A percentile compares a stretch with the other conserved stretches of the same genome.
Conservation (phyloP, 371 early-diverging fungal genomes). For the Capniomyces stellatus region DNA sequence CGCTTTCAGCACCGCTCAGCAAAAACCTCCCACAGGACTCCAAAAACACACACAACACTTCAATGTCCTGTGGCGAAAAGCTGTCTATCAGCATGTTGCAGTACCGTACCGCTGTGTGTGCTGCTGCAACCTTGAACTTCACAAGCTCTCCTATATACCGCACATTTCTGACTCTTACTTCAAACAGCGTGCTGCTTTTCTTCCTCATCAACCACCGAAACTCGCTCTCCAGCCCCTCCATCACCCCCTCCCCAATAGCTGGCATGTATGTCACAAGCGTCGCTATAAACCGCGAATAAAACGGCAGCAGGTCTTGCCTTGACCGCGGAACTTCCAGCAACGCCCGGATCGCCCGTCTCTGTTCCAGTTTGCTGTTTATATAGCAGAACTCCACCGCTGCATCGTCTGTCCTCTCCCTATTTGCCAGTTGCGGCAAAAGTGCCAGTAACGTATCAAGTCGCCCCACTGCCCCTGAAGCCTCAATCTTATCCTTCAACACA, state of each 20-base stretch:
- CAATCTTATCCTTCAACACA: conserved; percentile 5
- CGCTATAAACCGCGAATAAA: conserved; percentile 77
- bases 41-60: conserved; percentile 56
- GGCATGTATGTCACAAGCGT: conserved; percentile 68
- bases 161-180: conserved; percentile 37
- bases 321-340: conserved; percentile 61
- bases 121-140: conserved; percentile 74
- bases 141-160: conserved; percentile 76
- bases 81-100: conserved; percentile 69
- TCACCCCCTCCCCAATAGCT: conserved; percentile 53
- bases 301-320: conserved; percentile 73
- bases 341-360: conserved; percentile 53
- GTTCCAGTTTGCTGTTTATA: conserved; percentile 57
- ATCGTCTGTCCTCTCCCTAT: conserved; percentile 71
- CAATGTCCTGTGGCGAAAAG: conserved; percentile 64
- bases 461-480: neutral
- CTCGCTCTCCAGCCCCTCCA: conserved; percentile 54
- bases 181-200: conserved; percentile 15
- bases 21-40: conserved; percentile 85
- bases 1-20: conserved; percentile 43
- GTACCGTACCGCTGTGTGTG: conserved; percentile 60
- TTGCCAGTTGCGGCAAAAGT: conserved; percentile 56
- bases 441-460: conserved; percentile 29
- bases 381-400: conserved; percentile 86
- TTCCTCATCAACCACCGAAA: conserved; percentile 35